phyloP scores from a whole-genome alignment of 768 basidiomycete species.

The Mycena rosella region DNA sequence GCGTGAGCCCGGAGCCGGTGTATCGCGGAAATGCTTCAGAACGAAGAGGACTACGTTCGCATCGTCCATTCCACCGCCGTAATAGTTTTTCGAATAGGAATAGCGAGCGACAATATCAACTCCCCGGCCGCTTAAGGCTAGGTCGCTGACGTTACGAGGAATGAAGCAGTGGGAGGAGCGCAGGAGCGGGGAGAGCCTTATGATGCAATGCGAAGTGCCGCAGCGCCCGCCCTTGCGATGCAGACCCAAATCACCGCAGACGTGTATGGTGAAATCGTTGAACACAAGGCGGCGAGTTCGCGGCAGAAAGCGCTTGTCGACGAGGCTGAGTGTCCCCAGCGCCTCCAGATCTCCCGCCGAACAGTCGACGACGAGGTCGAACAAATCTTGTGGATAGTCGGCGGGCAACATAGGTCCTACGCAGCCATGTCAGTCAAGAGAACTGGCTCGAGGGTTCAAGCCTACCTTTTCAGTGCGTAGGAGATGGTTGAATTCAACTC shows the following conservation, averaged over 20 bases:
- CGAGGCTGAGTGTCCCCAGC: not conserved
- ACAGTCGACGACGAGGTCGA: not conserved
- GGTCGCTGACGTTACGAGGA: not conserved
- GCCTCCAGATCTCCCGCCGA: not conserved
- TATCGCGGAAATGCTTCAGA: constrained; percentile 5
- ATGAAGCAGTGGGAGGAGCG: constrained; percentile 5
- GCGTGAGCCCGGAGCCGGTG: constrained; percentile 2
- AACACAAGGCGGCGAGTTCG: not conserved
- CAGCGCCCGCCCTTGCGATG: not conserved
- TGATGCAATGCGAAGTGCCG: constrained; percentile 3
- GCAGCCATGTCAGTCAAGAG: not conserved
- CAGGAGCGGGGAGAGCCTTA: not conserved
- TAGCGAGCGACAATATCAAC: not conserved
- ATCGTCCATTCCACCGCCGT: constrained; percentile 3
- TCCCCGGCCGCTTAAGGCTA: not conserved
- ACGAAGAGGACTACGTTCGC: not conserved
- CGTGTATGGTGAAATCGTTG: not conserved
- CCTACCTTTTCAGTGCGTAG: not conserved
- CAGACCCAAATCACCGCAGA: not conserved
- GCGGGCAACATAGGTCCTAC: not conserved
- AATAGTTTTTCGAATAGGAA: not conserved
- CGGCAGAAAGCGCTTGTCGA: not conserved
- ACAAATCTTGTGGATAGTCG: not conserved
- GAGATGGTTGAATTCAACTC: no score
- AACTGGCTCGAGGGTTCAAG: not conserved